Base-by-base conservation (phyloP, 176 grass and related monocot genomes). In the Bolboschoenus planiculmis region DNA sequence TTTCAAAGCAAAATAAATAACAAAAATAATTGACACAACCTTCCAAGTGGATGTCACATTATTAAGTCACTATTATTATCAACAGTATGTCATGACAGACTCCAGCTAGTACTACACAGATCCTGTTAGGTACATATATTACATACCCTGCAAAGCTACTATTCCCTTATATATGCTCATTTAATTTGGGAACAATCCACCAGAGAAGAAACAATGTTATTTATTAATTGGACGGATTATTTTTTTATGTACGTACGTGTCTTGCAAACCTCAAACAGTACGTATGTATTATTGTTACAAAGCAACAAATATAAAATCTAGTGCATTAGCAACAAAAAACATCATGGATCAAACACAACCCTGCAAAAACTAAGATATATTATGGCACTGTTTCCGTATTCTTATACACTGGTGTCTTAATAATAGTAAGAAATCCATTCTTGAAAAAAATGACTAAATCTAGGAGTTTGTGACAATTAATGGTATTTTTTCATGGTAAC, bases 91-190 rank as follows among this genome's bases (percentile, higher is more conserved):
- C 36, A 34, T 82, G 79, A 30, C 79, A 82, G 79, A 30, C 39
- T 82, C 79, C 79, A 82, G 79, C 79, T 82, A 81, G 55, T 27
- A 63, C 55, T 27, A 40, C 79, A 43, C 79, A 65, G 56, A 62
- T 34, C 79, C 11, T 65, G 79, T 64, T 64, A 64, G 57, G 57
- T 64, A 82, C 79, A 82, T 82, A 65, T 39, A 82, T 82, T 82
- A 82, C 79, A 82, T 82, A 65, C 79, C 79, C 79, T 76, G 72
- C 72, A 24, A 76, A 4, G 23, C 26, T 50, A 76, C 72, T 76
- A 76, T 76, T 76, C 44, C 24, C 72, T 76, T 51, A 76, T 76
- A 76, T 76, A 76, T 76, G 72, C 72, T 76, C 72, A 76, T 76
- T 76, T 50, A 76, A 76, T 51, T 33, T 30, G 40, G 44, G 70